A percentile compares a stretch with the other conserved stretches of the same genome.
phyloP scores from a whole-genome alignment of 495 filamentous ascomycete species.

The Haplographium delicatum region DNA sequence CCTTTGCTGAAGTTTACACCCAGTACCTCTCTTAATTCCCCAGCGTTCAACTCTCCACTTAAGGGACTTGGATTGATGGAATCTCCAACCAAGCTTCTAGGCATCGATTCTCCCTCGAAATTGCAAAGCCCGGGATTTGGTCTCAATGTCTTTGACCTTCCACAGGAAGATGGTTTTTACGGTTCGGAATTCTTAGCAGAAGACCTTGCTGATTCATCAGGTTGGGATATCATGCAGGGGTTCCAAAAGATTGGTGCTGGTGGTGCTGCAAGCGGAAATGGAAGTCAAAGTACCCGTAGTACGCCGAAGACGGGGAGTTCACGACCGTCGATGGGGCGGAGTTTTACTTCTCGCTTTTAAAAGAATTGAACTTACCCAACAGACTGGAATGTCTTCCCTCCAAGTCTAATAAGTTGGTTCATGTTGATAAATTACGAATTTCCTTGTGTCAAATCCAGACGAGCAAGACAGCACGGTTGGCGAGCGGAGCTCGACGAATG shows the following conservation, averaged over 20 bases:
- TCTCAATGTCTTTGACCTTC: constrained; percentile 14
- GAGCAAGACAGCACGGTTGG: neutral
- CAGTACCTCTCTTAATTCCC: constrained; percentile 9
- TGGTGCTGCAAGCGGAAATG: neutral
- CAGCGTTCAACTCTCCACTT: constrained; percentile 21
- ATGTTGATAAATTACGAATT: constrained; percentile 14
- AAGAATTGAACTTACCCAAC: too few relatives aligned
- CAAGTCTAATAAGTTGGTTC: too few relatives aligned
- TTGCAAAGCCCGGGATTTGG: constrained; percentile 35
- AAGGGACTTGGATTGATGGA: constrained; percentile 36
- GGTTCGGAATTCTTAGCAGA: constrained; percentile 49
- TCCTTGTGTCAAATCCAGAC: constrained; percentile 1
- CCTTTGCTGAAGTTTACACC: constrained; percentile 39
- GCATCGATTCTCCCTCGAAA: constrained; percentile 49
- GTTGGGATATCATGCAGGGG: constrained; percentile 79
- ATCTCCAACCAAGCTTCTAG: constrained; percentile 36
- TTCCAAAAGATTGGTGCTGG: constrained; percentile 76
- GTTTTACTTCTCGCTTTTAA: constrained; percentile 23
- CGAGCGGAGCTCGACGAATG: constrained; percentile 1
- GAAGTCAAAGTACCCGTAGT: constrained; percentile 1
- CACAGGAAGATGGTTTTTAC: constrained; percentile 44
- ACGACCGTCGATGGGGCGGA: constrained; percentile 21
- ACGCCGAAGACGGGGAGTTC: constrained; percentile 10
- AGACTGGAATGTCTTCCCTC: too few relatives aligned
- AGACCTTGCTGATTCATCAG: constrained; percentile 56